Percentiles rank a stretch among this genome's conserved stretches.
phyloP scores from a whole-genome alignment of 495 filamentous ascomycete genomes.

The Darksidea phi region DNA sequence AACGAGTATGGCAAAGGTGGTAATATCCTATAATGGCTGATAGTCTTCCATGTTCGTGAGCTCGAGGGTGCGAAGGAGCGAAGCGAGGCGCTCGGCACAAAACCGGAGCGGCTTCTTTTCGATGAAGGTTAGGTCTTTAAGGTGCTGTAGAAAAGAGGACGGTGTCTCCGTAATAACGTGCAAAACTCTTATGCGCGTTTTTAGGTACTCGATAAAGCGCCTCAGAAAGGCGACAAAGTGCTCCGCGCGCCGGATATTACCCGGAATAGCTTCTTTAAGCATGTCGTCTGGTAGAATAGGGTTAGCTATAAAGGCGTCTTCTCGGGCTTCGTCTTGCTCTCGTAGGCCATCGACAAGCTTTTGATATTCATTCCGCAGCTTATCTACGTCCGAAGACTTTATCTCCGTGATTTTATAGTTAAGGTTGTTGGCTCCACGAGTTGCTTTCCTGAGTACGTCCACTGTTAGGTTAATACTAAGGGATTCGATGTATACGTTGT shows the following conservation, averaged over 20 bases:
- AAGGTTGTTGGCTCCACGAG: conserved; percentile 82
- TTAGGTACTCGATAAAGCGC: conserved; percentile 96
- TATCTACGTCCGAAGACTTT: conserved; percentile 86
- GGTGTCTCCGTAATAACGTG: conserved; percentile 97
- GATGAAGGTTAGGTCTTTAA: conserved; percentile 95
- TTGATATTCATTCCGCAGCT: conserved; percentile 90
- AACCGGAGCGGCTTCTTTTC: conserved; percentile 95
- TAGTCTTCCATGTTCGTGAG: conserved; percentile 98
- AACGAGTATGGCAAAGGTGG: conserved; percentile 96
- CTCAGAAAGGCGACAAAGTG: conserved; percentile 95
- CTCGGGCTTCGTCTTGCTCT: conserved; percentile 78
- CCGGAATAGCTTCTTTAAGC: conserved; percentile 89
- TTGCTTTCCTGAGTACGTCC: conserved; percentile 84
- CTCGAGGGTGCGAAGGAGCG: conserved; percentile 91
- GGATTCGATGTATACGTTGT: conserved; percentile 99
- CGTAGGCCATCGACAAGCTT: conserved; percentile 93
- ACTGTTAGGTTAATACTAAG: conserved; percentile 95
- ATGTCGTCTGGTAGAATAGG: conserved; percentile 80
- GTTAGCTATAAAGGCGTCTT: conserved; percentile 96
- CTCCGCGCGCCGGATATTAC: conserved; percentile 93
- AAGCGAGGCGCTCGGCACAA: conserved; percentile 92
- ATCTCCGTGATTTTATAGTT: conserved; percentile 89
- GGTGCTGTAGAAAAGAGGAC: conserved; percentile 87
- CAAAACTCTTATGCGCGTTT: conserved; percentile 96
- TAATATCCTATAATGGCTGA: conserved; percentile 94